These are phyloP conservation scores for Pontederia paniculata DNA, from an alignment of 176 grass and related monocot species.

Conservation along the genomic window DNA sequence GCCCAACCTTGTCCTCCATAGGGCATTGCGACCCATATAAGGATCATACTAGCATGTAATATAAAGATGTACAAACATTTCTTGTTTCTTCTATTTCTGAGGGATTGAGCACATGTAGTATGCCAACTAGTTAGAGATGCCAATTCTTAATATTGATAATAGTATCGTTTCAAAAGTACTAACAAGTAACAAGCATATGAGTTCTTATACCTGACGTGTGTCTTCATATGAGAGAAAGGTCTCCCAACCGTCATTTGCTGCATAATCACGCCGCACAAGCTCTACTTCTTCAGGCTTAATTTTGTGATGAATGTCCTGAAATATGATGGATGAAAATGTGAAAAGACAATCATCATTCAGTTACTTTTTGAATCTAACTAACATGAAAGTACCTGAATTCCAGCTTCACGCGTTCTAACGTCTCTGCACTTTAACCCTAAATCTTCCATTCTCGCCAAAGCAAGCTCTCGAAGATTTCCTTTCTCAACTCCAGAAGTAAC, in stretches of 20 bases:
- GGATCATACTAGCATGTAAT: too few species aligned
- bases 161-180: too few species aligned
- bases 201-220: slow-evolving; percentile 61
- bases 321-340: slow-evolving; percentile 1
- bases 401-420: slow-evolving; percentile 90
- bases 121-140: too few species aligned
- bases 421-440: slow-evolving; percentile 94
- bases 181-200: slow-evolving; percentile 5
- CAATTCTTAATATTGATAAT: too few species aligned
- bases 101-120: too few species aligned
- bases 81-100: too few species aligned
- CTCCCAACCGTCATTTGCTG: slow-evolving; percentile 98
- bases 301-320: slow-evolving; percentile 92
- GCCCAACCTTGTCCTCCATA: too few species aligned
- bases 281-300: slow-evolving; percentile 93
- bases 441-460: slow-evolving; percentile 92
- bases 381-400: slow-evolving; percentile 70
- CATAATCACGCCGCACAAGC: slow-evolving; percentile 84
- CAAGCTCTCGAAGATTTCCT: slow-evolving; percentile 92
- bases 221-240: slow-evolving; percentile 98
- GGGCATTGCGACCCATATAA: too few species aligned
- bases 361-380: slow-evolving; percentile 7
- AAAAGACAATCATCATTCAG: not conserved
- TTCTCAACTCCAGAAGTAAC: slow-evolving; percentile 99
- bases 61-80: too few species aligned